Evolutionary conservation across 768 basidiomycete genomes (phyloP).

Genomic region (Termitomyces heimii): DNA sequence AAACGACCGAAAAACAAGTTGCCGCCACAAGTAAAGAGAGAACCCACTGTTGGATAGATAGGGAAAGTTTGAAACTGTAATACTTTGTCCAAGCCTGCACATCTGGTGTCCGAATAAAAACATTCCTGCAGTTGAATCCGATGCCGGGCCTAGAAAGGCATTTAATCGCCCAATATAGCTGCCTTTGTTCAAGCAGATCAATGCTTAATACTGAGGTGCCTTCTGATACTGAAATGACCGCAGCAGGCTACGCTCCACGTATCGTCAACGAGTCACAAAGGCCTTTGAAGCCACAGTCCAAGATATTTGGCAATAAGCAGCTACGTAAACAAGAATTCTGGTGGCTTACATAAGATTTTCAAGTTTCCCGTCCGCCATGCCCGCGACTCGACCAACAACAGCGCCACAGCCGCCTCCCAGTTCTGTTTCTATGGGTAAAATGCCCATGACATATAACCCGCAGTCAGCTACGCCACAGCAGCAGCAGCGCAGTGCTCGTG

Average conservation of each 20-base stretch:
- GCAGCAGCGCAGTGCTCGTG: slow-evolving; percentile 38
- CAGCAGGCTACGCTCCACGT: not conserved
- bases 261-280: not conserved
- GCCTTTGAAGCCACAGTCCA: not conserved
- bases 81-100: not conserved
- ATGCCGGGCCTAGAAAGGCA: not conserved
- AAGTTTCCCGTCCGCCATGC: slow-evolving; percentile 20
- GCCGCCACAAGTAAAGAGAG: not conserved
- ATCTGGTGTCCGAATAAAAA: not conserved
- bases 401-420: slow-evolving; percentile 47
- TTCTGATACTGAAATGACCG: too few relatives aligned
- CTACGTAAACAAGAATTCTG: slow-evolving; percentile 10
- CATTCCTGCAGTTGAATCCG: not conserved
- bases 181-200: not conserved
- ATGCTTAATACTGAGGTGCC: not conserved
- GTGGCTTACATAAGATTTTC: slow-evolving; percentile 22
- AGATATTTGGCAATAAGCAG: slow-evolving; percentile 14
- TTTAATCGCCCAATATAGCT: not conserved
- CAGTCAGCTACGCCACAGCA: slow-evolving; percentile 28
- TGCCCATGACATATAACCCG: slow-evolving; percentile 77
- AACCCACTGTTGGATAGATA: not conserved
- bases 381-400: slow-evolving; percentile 17
- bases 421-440: slow-evolving; percentile 87
- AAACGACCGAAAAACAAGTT: not conserved
- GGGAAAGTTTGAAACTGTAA: not conserved